A percentile compares a stretch with the other conserved stretches of the same genome.
These are phyloP conservation scores for Groenewaldozyma salmanticensis DNA, from an alignment of 805 yeast genomes.

Conservation along the genomic window DNA sequence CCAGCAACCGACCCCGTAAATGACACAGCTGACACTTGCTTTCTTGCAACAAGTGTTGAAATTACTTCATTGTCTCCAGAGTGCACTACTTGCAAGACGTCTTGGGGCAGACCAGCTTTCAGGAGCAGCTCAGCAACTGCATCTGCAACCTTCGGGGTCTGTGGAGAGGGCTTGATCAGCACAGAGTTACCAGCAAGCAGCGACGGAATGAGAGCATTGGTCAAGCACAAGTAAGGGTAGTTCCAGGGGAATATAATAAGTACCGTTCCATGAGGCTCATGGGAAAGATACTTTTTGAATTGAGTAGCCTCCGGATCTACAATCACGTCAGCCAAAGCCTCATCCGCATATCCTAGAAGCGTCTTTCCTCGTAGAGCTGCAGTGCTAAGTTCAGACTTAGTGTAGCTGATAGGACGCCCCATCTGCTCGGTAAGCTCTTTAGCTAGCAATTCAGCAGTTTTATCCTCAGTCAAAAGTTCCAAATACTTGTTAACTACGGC, in stretches of 20 bases:
- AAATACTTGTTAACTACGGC: slow-evolving; percentile 17
- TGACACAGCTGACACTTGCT: slow-evolving; percentile 65
- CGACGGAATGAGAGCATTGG: slow-evolving; percentile 85
- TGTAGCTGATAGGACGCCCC: slow-evolving; percentile 28
- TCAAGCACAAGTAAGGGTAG: slow-evolving; percentile 80
- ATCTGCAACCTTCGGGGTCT: slow-evolving; percentile 76
- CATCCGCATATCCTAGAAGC: slow-evolving; percentile 24
- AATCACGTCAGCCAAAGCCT: slow-evolving; percentile 23
- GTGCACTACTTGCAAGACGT: slow-evolving; percentile 70
- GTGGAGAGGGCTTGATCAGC: slow-evolving; percentile 78
- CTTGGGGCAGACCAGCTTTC: slow-evolving; percentile 76
- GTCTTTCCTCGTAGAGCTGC: slow-evolving; percentile 23
- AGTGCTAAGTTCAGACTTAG: slow-evolving; percentile 25
- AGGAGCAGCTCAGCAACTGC: slow-evolving; percentile 52
- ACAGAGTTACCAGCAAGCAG: slow-evolving; percentile 79
- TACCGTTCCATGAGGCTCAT: slow-evolving; percentile 82
- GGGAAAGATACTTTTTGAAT: slow-evolving; percentile 30
- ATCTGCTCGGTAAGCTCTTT: slow-evolving; percentile 25
- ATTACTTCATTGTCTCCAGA: slow-evolving; percentile 66
- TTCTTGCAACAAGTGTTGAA: slow-evolving; percentile 55
- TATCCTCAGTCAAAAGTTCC: slow-evolving; percentile 18
- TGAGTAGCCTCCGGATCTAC: slow-evolving; percentile 19
- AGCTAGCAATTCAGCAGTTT: slow-evolving; percentile 18
- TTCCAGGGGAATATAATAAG: slow-evolving; percentile 91
- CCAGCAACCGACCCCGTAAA: slow-evolving; percentile 86